Percentiles rank a stretch among this genome's conserved stretches.
Evolutionary conservation across 768 basidiomycete species (phyloP).

Genomic region (Lentinula boryana): DNA sequence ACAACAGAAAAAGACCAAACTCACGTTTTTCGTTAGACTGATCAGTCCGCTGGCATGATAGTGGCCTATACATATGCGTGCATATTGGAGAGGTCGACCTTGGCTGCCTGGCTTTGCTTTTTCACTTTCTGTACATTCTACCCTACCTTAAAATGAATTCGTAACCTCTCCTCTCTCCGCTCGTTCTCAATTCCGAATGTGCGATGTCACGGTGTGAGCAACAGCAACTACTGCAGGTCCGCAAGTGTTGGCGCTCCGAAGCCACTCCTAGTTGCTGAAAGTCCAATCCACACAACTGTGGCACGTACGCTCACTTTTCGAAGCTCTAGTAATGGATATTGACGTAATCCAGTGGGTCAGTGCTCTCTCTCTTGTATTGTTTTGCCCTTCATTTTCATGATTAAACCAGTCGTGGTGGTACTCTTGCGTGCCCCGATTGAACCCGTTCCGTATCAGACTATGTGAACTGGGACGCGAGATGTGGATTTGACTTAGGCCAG

Average conservation of each 20-base stretch:
- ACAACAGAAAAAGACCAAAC: not conserved
- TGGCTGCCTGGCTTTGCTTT: too few relatives aligned
- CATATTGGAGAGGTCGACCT: too few relatives aligned
- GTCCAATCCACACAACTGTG: too few relatives aligned
- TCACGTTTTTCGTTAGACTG: slow-evolving; percentile 45
- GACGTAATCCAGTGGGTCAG: too few relatives aligned
- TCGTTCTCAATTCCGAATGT: not conserved
- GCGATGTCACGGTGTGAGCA: too few relatives aligned
- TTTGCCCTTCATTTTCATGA: slow-evolving; percentile 26
- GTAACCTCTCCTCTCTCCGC: not conserved
- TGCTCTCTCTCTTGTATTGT: not conserved
- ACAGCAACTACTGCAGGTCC: too few relatives aligned
- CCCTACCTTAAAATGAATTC: not conserved
- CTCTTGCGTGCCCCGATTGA: slow-evolving; percentile 26
- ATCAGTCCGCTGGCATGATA: slow-evolving; percentile 88
- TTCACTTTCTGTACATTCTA: not conserved
- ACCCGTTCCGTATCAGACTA: slow-evolving; percentile 9
- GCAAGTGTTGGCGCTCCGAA: too few relatives aligned
- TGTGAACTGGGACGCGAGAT: slow-evolving; percentile 20
- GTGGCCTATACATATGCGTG: too few relatives aligned
- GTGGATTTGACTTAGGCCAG: slow-evolving; percentile 80
- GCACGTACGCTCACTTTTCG: too few relatives aligned
- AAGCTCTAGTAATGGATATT: too few relatives aligned
- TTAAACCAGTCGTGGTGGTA: slow-evolving; percentile 69
- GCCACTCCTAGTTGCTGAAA: not conserved